Evolutionary conservation across 163 green algal genomes (phyloP).

Genomic region (Chlorella variabilis): DNA sequence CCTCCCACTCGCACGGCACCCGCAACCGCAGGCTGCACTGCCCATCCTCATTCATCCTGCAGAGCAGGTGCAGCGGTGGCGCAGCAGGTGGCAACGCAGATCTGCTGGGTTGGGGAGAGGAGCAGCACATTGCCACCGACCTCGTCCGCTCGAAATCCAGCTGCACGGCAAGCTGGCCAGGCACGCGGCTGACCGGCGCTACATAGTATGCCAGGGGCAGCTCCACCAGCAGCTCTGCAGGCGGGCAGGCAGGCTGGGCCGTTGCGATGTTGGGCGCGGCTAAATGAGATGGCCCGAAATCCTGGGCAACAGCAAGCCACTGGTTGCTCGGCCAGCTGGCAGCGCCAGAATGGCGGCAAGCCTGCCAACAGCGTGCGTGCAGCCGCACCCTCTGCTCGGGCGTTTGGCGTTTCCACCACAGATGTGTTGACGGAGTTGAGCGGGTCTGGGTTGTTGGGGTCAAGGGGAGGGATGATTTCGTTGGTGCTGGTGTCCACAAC

Average conservation of each 20-base stretch:
- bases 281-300: too few relatives aligned
- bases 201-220: constrained; percentile 23
- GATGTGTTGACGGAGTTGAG: constrained; percentile 11
- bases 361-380: too few relatives aligned
- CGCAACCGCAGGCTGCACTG: neutral
- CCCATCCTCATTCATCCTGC: neutral
- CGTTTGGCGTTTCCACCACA: constrained; percentile 4
- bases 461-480: neutral
- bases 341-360: too few relatives aligned
- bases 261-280: too few relatives aligned
- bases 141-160: constrained; percentile 14
- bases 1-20: neutral
- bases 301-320: too few relatives aligned
- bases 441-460: constrained; percentile 2
- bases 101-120: too few relatives aligned
- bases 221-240: constrained; percentile 12
- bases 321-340: too few relatives aligned
- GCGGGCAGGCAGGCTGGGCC: neutral
- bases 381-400: constrained; percentile 9
- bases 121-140: neutral
- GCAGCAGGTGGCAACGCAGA: neutral
- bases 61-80: neutral
- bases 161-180: neutral
- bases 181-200: neutral
- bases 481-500: neutral